Conservation (phyloP, 176 grass and related monocot genomes). For the Juncus effusus region DNA sequence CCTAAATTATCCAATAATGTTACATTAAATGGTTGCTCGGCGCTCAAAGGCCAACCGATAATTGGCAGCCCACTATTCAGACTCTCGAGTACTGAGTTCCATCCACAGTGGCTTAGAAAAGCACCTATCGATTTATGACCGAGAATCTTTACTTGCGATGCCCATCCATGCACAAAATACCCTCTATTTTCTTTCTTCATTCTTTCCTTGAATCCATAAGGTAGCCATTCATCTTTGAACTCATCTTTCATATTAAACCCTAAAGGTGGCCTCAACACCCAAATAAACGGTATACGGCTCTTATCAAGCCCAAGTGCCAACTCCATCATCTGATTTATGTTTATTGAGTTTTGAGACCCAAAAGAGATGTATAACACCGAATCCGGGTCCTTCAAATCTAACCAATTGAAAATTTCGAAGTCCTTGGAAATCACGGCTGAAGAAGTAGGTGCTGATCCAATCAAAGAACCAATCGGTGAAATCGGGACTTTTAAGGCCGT, state of each 20-base stretch:
- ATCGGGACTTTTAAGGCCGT: neutral
- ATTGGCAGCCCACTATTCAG: constrained; percentile 39
- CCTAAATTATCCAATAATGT: constrained; percentile 44
- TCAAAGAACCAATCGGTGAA: constrained; percentile 44
- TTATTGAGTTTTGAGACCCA: constrained; percentile 58
- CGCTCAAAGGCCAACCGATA: constrained; percentile 46
- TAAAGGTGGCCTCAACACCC: constrained; percentile 48
- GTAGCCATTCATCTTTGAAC: constrained; percentile 47
- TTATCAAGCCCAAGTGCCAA: constrained; percentile 52
- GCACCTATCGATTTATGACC: constrained; percentile 40
- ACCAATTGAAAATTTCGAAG: constrained; percentile 28
- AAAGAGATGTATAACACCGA: constrained; percentile 59
- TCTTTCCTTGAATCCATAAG: constrained; percentile 49
- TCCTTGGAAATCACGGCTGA: neutral
- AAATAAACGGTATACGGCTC: constrained; percentile 45
- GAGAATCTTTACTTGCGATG: constrained; percentile 49
- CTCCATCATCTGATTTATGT: constrained; percentile 36
- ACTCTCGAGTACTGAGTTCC: constrained; percentile 63
- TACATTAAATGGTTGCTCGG: constrained; percentile 58
- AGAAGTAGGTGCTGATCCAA: constrained; percentile 7
- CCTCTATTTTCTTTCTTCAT: neutral
- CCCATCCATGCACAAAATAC: constrained; percentile 39
- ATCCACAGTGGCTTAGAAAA: constrained; percentile 69
- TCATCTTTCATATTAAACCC: constrained; percentile 32
- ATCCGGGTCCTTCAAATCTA: constrained; percentile 34